phyloP scores from a whole-genome alignment of 2,329 filamentous ascomycete genomes.

The Fusarium sp. region DNA sequence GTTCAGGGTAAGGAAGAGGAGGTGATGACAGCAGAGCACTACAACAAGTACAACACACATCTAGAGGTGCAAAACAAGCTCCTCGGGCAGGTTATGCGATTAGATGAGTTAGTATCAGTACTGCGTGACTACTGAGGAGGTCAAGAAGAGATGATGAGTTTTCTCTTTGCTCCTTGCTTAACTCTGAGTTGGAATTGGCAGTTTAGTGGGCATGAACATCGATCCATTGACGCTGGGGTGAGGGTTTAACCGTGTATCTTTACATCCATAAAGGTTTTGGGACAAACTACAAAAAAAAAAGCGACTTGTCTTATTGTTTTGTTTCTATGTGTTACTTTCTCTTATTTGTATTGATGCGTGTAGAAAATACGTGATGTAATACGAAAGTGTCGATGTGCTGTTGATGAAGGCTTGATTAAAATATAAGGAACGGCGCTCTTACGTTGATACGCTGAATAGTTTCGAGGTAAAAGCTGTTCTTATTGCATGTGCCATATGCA shows the following conservation, averaged over 20 bases:
- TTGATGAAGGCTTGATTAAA: too few species aligned
- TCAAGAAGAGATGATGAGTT: not conserved
- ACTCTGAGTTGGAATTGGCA: not conserved
- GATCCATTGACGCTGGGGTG: constrained; percentile 2
- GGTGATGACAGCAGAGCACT: constrained; percentile 78
- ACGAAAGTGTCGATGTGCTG: too few species aligned
- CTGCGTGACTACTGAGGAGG: constrained; percentile 74
- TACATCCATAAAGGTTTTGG: constrained; percentile 6
- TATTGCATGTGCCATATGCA: too few species aligned
- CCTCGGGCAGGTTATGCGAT: constrained; percentile 77
- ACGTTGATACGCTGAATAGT: too few species aligned
- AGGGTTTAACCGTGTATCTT: constrained; percentile 14
- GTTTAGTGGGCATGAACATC: constrained; percentile 2
- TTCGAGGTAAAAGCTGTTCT: too few species aligned
- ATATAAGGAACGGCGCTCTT: too few species aligned
- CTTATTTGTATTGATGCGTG: too few species aligned
- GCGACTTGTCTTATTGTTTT: not conserved
- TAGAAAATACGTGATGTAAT: too few species aligned
- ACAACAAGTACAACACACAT: constrained; percentile 67
- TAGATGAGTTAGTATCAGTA: constrained; percentile 86
- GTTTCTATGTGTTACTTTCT: not conserved
- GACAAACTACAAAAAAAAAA: constrained; percentile 1
- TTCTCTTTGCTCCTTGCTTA: constrained; percentile 4
- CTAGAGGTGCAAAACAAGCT: constrained; percentile 76
- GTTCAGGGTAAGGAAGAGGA: constrained; percentile 85